These are phyloP conservation scores for Trichoderma parareesei DNA, from an alignment of 495 filamentous ascomycete genomes.

Conservation along the genomic window DNA sequence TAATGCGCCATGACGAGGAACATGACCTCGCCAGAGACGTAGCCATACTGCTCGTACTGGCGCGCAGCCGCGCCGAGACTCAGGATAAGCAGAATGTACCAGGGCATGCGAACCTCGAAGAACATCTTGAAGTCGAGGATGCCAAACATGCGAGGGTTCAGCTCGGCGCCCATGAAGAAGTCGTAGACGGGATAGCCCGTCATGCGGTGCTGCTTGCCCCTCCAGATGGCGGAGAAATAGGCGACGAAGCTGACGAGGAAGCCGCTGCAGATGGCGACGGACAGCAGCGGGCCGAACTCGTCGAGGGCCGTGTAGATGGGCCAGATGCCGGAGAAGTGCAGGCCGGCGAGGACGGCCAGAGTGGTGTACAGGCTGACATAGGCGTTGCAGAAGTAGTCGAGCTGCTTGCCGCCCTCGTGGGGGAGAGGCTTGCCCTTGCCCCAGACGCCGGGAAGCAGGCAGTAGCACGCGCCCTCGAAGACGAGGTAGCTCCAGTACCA, in stretches of 20 bases:
- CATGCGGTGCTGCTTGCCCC: constrained; percentile 85
- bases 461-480: constrained; percentile 73
- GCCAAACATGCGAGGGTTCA: constrained; percentile 91
- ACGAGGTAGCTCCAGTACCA: constrained; percentile 92
- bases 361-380: constrained; percentile 82
- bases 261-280: constrained; percentile 83
- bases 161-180: constrained; percentile 98
- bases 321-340: constrained; percentile 80
- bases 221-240: constrained; percentile 71
- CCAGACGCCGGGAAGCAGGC: constrained; percentile 75
- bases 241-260: constrained; percentile 72
- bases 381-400: constrained; percentile 89
- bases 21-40: constrained; percentile 78
- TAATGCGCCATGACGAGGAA: constrained; percentile 92
- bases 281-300: constrained; percentile 86
- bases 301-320: constrained; percentile 90
- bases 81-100: constrained; percentile 86
- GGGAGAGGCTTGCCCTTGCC: constrained; percentile 78
- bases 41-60: constrained; percentile 86
- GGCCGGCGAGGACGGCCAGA: constrained; percentile 52
- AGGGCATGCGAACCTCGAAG: constrained; percentile 93
- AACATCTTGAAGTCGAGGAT: constrained; percentile 99
- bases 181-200: constrained; percentile 87
- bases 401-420: constrained; percentile 70
- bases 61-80: constrained; percentile 69